A percentile compares a stretch with the other conserved stretches of the same genome.
Evolutionary conservation across 2,329 filamentous ascomycete genomes (phyloP).

Genomic region (Talaromyces sp.): DNA sequence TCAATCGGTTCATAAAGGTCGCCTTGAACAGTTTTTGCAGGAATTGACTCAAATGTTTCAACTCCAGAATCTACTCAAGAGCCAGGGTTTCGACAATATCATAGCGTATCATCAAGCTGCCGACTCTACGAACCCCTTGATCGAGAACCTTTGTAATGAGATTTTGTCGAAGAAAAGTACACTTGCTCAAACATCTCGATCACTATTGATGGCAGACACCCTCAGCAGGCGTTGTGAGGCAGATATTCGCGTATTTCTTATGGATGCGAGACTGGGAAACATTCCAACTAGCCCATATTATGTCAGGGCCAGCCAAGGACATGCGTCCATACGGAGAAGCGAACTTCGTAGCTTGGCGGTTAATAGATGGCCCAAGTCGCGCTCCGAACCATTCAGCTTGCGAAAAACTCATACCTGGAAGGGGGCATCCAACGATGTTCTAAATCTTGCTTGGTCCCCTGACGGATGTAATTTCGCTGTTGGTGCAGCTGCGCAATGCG

Average conservation of each 20-base stretch:
- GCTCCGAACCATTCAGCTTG: neutral
- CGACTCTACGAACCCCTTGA: neutral
- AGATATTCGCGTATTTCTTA: constrained; percentile 25
- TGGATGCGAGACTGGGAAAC: constrained; percentile 22
- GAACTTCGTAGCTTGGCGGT: neutral
- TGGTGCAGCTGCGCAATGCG: constrained; percentile 55
- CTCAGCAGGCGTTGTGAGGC: constrained; percentile 21
- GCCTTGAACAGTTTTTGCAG: constrained; percentile 13
- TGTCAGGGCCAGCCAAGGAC: constrained; percentile 14
- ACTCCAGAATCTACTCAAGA: constrained; percentile 16
- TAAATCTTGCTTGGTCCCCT: constrained; percentile 54
- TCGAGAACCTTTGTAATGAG: constrained; percentile 12
- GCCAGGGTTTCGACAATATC: constrained; percentile 15
- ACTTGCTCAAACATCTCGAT: constrained; percentile 9
- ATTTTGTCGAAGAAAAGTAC: neutral
- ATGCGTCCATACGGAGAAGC: neutral
- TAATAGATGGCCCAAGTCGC: constrained; percentile 20
- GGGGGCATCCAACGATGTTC: constrained; percentile 57
- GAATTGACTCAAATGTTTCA: constrained; percentile 18
- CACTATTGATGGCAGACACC: constrained; percentile 16
- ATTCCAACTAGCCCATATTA: constrained; percentile 22
- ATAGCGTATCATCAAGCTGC: constrained; percentile 15
- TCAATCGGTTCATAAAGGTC: constrained; percentile 8
- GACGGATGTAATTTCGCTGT: constrained; percentile 54
- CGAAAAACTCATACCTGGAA: constrained; percentile 45